Evolutionary conservation across 2,329 filamentous ascomycete genomes (phyloP).

Genomic region (Phaeomoniella chlamydospora): DNA sequence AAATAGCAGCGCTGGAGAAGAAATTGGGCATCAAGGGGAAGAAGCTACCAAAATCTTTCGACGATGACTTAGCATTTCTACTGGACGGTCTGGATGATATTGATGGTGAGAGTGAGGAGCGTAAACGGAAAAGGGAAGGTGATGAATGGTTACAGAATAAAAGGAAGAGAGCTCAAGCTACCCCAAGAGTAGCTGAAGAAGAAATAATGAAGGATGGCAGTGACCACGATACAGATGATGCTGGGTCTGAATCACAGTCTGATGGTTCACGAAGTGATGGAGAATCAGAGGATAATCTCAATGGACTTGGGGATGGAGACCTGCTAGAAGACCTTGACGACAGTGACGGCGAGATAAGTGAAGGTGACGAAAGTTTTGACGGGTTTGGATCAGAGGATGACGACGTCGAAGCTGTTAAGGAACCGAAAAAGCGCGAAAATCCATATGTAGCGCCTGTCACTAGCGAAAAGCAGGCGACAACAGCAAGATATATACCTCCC

Average conservation of each 20-base stretch:
- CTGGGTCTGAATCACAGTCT: conserved; percentile 20
- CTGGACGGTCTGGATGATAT: conserved; percentile 51
- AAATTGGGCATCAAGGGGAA: conserved; percentile 73
- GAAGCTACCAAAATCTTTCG: conserved; percentile 55
- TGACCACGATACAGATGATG: conserved; percentile 21
- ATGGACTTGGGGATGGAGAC: conserved; percentile 9
- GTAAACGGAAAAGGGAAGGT: conserved; percentile 47
- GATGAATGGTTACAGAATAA: conserved; percentile 39
- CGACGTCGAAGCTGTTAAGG: conserved; percentile 15
- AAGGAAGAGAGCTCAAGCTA: conserved; percentile 12
- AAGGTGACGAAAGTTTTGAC: conserved; percentile 19
- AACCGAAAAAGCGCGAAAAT: conserved; percentile 55
- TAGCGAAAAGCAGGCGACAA: conserved; percentile 20
- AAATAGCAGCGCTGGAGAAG: conserved; percentile 77
- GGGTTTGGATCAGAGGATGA: conserved; percentile 23
- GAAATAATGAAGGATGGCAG: conserved; percentile 9
- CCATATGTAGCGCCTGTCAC: conserved; percentile 65
- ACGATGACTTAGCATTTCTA: conserved; percentile 57
- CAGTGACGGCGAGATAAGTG: conserved; percentile 4
- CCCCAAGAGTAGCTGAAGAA: conserved; percentile 13
- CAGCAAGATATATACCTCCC: conserved; percentile 75
- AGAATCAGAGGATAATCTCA: conserved; percentile 9
- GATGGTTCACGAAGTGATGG: conserved; percentile 22
- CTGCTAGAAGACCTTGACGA: conserved; percentile 2
- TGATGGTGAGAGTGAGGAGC: conserved; percentile 32